Evolutionary conservation across 192 early-diverging fungal species (phyloP).

Genomic region (Backusella macrospora): DNA sequence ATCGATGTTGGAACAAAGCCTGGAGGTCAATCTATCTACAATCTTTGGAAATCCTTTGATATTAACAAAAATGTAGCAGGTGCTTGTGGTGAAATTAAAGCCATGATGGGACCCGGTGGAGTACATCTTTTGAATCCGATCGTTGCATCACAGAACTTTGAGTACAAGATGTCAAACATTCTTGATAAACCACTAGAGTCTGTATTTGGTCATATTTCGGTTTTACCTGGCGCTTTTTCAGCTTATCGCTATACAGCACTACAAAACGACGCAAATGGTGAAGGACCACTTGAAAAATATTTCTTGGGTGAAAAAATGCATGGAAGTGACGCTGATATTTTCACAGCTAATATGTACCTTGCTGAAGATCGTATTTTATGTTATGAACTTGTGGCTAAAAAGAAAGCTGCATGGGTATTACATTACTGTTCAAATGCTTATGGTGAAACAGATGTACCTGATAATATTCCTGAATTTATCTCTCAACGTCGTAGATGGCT

Average conservation of each 20-base stretch:
- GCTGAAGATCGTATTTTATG: constrained; percentile 78
- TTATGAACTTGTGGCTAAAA: constrained; percentile 79
- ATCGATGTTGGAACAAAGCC: constrained; percentile 86
- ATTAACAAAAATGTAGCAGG: constrained; percentile 70
- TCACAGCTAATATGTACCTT: constrained; percentile 70
- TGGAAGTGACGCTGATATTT: constrained; percentile 59
- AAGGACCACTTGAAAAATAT: constrained; percentile 71
- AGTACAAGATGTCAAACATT: constrained; percentile 76
- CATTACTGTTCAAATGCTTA: constrained; percentile 69
- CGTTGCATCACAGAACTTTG: constrained; percentile 83
- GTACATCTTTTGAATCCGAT: constrained; percentile 69
- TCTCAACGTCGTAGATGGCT: constrained; percentile 82
- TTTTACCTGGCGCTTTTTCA: constrained; percentile 88
- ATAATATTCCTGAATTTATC: constrained; percentile 72
- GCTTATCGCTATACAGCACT: constrained; percentile 79
- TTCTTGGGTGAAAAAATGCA: constrained; percentile 77
- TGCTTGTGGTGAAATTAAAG: constrained; percentile 87
- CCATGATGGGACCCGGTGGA: constrained; percentile 61
- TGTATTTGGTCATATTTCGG: constrained; percentile 94
- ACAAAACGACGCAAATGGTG: constrained; percentile 55
- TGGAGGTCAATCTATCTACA: constrained; percentile 66
- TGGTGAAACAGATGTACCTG: constrained; percentile 84
- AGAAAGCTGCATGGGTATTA: constrained; percentile 63
- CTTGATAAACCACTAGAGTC: constrained; percentile 85
- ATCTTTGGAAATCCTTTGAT: constrained; percentile 83